A percentile compares a stretch with the other conserved stretches of the same genome.
Evolutionary conservation across 345 rosid genomes (phyloP).

Genomic region (Erodium maritimum): DNA sequence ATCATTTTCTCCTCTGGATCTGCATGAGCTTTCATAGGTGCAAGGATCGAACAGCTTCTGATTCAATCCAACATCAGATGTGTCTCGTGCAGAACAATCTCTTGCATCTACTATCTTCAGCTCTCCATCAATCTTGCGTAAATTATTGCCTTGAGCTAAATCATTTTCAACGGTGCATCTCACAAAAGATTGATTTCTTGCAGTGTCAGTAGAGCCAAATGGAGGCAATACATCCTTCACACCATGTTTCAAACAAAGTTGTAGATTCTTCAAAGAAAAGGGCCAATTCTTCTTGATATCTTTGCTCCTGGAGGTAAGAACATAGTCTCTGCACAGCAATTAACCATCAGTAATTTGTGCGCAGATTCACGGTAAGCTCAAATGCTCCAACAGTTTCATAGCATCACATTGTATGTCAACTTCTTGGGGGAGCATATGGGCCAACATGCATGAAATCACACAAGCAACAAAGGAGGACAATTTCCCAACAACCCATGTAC

Average conservation of each 20-base stretch:
- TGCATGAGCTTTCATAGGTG: neutral
- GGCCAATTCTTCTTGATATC: slow-evolving; percentile 89
- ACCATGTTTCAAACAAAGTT: slow-evolving; percentile 81
- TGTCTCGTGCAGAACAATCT: no score
- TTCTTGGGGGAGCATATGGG: neutral
- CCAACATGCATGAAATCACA: neutral
- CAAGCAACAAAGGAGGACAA: neutral
- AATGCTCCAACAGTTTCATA: no score
- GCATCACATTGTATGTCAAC: neutral
- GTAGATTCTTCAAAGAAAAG: slow-evolving; percentile 57
- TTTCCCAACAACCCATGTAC: no score
- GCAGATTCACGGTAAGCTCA: no score
- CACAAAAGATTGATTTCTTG: slow-evolving; percentile 27
- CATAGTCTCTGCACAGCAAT: slow-evolving; percentile 74
- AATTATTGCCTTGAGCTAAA: slow-evolving; percentile 15
- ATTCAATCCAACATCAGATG: neutral
- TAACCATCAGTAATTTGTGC: neutral
- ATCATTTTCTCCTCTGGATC: slow-evolving; percentile 38
- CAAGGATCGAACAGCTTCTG: slow-evolving; percentile 3
- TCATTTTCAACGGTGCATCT: no score
- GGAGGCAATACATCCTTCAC: slow-evolving; percentile 81
- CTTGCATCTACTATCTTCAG: no score
- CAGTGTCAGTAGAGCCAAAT: slow-evolving; percentile 37
- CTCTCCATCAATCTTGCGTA: no score
- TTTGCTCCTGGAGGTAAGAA: slow-evolving; percentile 49